Evolutionary conservation across 352 stramenopile species (phyloP).

Genomic region (Phytophthora citricola): DNA sequence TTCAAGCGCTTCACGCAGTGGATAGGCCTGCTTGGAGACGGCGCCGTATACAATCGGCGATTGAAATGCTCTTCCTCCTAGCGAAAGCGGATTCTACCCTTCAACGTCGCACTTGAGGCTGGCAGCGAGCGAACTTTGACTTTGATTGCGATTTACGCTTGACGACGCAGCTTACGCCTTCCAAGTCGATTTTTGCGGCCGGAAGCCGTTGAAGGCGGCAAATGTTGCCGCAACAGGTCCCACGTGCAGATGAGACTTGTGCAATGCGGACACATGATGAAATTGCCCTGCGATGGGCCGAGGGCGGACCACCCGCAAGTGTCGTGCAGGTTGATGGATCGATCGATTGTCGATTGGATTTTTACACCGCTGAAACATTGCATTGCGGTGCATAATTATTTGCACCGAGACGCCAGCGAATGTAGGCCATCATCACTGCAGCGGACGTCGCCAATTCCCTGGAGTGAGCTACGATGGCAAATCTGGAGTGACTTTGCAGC

Average conservation of each 20-base stretch:
- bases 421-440: slow-evolving; percentile 5
- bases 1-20: slow-evolving; percentile 20
- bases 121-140: background rate
- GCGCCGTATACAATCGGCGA: slow-evolving; percentile 16
- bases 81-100: slow-evolving; percentile 13
- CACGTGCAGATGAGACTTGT: slow-evolving; percentile 34
- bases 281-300: slow-evolving; percentile 16
- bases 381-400: background rate
- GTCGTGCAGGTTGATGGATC: slow-evolving; percentile 2
- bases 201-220: slow-evolving; percentile 11
- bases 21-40: slow-evolving; percentile 24
- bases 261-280: slow-evolving; percentile 8
- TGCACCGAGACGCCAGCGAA: background rate
- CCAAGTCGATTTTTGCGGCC: background rate
- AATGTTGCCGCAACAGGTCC: slow-evolving; percentile 4
- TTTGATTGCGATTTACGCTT: background rate
- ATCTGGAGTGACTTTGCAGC: background rate
- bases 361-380: background rate
- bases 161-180: background rate
- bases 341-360: slow-evolving; percentile 2
- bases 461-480: background rate
- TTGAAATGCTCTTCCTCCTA: slow-evolving; percentile 6
- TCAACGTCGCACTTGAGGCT: background rate
- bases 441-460: background rate
- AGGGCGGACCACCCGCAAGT: slow-evolving; percentile 26